Evolutionary conservation across 1,284 basidiomycete genomes (phyloP).

Genomic region (Trichosporon asahii): DNA sequence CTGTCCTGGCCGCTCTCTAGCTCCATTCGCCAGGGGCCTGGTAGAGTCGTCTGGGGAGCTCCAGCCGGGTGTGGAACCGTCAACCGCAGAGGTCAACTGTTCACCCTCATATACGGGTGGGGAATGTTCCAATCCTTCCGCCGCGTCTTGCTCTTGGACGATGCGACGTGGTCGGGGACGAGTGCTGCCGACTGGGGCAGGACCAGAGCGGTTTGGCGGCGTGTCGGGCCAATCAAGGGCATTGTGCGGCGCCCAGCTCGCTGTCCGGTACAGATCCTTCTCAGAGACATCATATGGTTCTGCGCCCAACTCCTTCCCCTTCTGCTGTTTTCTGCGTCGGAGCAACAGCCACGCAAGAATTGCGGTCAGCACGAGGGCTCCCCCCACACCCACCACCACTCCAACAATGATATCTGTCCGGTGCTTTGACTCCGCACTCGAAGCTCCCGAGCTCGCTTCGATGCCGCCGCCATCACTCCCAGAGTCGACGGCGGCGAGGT

Average conservation of each 20-base stretch:
- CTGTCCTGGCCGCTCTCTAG: too few species aligned
- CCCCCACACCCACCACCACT: not conserved
- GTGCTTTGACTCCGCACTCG: not conserved
- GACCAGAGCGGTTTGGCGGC: too few species aligned
- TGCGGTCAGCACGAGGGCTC: not conserved
- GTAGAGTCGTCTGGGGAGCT: too few species aligned
- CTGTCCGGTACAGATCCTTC: not conserved
- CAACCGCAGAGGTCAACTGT: too few species aligned
- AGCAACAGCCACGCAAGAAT: not conserved
- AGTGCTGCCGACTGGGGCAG: not conserved
- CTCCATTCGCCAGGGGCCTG: too few species aligned
- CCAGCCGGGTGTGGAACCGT: too few species aligned
- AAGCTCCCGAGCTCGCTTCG: too few species aligned
- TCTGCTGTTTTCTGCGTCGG: not conserved
- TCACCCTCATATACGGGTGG: too few species aligned
- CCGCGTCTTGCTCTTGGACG: not conserved
- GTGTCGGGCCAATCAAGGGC: too few species aligned
- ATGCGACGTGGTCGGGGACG: not conserved
- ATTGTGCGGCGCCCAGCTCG: not conserved
- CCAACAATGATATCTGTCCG: not conserved
- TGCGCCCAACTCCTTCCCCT: not conserved
- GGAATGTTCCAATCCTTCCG: too few species aligned
- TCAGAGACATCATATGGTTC: not conserved
- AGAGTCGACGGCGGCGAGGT: not conserved
- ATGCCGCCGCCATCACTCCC: too few species aligned